Base-by-base conservation (phyloP, 257 asterid species). In the Penstemon davidsonii region DNA sequence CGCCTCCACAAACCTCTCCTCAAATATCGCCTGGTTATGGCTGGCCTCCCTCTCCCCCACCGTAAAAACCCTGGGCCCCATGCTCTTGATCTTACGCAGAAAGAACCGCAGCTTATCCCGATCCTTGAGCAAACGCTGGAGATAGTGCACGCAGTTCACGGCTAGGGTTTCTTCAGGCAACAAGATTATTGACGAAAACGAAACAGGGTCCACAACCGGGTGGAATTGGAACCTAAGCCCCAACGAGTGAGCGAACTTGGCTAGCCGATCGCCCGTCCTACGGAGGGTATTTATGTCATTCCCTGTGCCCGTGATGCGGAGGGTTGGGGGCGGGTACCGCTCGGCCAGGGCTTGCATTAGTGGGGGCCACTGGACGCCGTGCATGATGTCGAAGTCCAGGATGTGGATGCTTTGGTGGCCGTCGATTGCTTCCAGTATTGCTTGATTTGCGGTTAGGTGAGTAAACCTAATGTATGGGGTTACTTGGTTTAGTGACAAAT, bases 351-450 rank as follows among this genome's bases (percentile, higher is more conserved):
- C 97, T 62, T 88, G 97, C 99, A 94, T 94, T 44, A 94, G 82
- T 2, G 99, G 96, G 5, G 99, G 99, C 99, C 99, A 94, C 64
- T 94, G 99, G 3, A 94, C 92, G 56, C 99, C 99, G 74, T 94
- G 97, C 88, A 85, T 87, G 79, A 94, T 88, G 71, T 94, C 92
- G 71, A 94, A 91, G 67, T 94, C 99, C 37, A 94, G 81, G 63
- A 94, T 86, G 88, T 94, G 99, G 54, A 94, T 79, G 0, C 91
- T 86, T 5, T 60, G 85, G 13, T 85, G 88, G 38, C 85, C 87
- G 10, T 83, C 89, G 54, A 87, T 78, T 3, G 96, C 86, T 40
- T 94, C 99, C 8, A 94, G 62, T 10, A 94, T 91, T 0, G 99
- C 99, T 53, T 94, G 99, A 66, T 94, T 94, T 0, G 97, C 99